Percentiles rank a stretch among this genome's conserved stretches.
These are phyloP conservation scores for Curvularia sp. DNA, from an alignment of 2,329 filamentous ascomycete genomes.

Conservation along the genomic window DNA sequence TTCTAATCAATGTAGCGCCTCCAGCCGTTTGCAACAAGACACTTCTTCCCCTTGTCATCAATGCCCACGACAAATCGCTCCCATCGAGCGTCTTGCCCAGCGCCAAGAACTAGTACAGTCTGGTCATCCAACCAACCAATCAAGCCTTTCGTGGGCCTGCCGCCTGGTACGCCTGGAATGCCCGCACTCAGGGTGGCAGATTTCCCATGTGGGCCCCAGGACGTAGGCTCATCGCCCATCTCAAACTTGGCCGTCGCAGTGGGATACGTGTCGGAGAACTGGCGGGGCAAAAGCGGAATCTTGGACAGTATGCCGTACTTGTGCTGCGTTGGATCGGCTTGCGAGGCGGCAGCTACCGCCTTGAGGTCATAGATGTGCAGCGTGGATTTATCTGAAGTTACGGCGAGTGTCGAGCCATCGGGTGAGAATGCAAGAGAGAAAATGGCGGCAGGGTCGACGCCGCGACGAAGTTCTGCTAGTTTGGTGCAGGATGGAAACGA, in stretches of 20 bases:
- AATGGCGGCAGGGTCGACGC: constrained; percentile 85
- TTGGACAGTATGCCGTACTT: constrained; percentile 88
- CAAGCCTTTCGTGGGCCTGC: constrained; percentile 77
- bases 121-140: constrained; percentile 83
- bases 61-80: constrained; percentile 70
- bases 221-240: constrained; percentile 73
- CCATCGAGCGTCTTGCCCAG: constrained; percentile 82
- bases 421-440: constrained; percentile 90
- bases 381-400: constrained; percentile 95
- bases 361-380: constrained; percentile 92
- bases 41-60: constrained; percentile 65
- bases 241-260: constrained; percentile 83
- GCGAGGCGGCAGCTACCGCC: constrained; percentile 11
- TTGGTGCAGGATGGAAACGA: constrained; percentile 80
- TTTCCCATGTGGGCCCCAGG: constrained; percentile 38
- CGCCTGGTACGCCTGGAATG: constrained; percentile 61
- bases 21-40: constrained; percentile 8
- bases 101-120: constrained; percentile 77
- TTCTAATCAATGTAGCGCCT: constrained; percentile 16
- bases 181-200: constrained; percentile 54
- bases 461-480: constrained; percentile 83
- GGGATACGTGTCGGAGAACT: constrained; percentile 90
- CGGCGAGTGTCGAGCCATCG: constrained; percentile 78
- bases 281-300: constrained; percentile 81
- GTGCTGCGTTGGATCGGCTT: constrained; percentile 37